Base-by-base conservation (phyloP, 2,329 filamentous ascomycete genomes). In the Aspergillus brasiliensis region DNA sequence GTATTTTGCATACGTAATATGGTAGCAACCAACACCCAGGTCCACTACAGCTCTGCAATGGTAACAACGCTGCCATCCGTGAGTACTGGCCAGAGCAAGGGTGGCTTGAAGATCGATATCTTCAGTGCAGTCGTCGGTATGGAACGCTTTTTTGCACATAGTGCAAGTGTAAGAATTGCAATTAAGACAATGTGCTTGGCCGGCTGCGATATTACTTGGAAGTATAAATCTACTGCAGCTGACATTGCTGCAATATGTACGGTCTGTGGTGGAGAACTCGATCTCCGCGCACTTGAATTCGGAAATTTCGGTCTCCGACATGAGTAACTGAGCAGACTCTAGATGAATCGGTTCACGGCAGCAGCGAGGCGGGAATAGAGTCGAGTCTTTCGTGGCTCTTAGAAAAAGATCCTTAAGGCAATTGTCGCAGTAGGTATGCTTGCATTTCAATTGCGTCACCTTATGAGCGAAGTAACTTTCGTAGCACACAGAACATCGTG, bases 321-420 rank as follows among this genome's bases (percentile, higher is more conserved):
- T 7, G 3, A 47, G 21, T n/a, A 6, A 15, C 25, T 60, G 21
- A 13, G 51, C 31, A 11, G n/a, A 8, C 5, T 23, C 15, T 5
- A 60, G 19, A 7, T 34, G 53, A 11, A 62, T 62, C 28, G n/a
- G 31, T 13, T n/a, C 38, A 8, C 52, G 15, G 8, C 60, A 59
- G 51, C 57, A 62, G 11, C 23, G 56, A 1, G 60, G 60, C 0
- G 60, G 60, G 4, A 60, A 62, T 0, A 62, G 42, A 10, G 34
- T 23, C 21, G 59, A 15, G 19, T 62, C 60, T 11, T 46, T 47
- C 0, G 44, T 57, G 2, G 54, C 57, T 42, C 27, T 34, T 2
- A 34, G 10, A 25, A 60, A 60, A 4, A 57, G 28, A n/a, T 47
- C 19, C 11, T 27, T 51, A 7, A 60, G 34, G 8, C 60, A 62